Evolutionary conservation across 139 green algal species (phyloP), one percentile per base, ranked within the genome.

Genomic region (Haematococcus sp.): DNA sequence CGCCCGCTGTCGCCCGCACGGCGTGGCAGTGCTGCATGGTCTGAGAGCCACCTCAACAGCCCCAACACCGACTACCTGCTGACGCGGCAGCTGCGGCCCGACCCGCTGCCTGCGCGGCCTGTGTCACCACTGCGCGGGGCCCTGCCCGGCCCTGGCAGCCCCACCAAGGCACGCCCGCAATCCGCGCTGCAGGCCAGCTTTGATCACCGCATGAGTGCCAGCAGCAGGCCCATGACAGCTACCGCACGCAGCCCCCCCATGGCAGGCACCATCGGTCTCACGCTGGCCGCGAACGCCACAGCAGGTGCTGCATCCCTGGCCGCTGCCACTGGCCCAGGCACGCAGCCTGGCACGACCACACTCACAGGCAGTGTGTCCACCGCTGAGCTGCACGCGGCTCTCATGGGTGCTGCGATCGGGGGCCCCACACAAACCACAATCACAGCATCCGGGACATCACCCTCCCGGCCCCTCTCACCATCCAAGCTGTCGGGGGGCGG

Each of bases 11-110:
- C 30, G 4, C 31, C 31, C 61, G 61, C 61, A 68, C 17, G 61
- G 23, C 40, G 40, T 49, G 40, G 33, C 20, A 58, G 2, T 11
- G 11, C 33, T 34, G 68, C 63, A 7, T 74, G 68, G 68, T 52
- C 68, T 23, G 68, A 74, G 31, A 9, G 2, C 23, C 4, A 35
- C 19, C 64, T 82, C 23, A 82, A 82, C 64, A 74, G 28, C 49
- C 76, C 76, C 0, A 73, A 73, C 17, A 22, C 51, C 40, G 76
- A 82, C 70, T 82, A 69, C 60, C 32, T 82, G 55, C 70, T 75
- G 28, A 44, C 70, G 0, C 56, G 63, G 31, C 63, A 71, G 17
- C 32, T 4, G 3, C 63, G 64, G 30, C 44, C 70, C 1, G 22
- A 40, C 49, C 43, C 44, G 40, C 25, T 63, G 15, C 49, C 32